Percentiles rank a stretch among this genome's conserved stretches.
phyloP scores from a whole-genome alignment of 306 rosid genomes.

The Pueraria montana region DNA sequence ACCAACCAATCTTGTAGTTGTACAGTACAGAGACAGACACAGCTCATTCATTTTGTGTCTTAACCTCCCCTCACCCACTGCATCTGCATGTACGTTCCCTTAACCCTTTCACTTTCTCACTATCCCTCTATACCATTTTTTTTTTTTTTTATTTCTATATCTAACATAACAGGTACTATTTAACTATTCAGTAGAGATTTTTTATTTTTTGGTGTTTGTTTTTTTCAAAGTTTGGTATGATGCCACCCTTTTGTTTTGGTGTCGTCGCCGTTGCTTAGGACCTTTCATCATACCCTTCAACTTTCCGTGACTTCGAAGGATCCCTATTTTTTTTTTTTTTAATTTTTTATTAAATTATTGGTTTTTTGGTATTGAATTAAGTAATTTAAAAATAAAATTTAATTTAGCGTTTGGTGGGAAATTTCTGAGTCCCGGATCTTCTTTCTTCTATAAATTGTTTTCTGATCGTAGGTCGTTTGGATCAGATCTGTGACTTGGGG shows the following conservation, averaged over 20 bases:
- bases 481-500: constrained; percentile 51
- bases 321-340: constrained; percentile 33
- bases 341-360: constrained; percentile 4
- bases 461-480: constrained; percentile 47
- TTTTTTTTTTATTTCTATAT: no score
- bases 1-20: no score
- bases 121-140: no score
- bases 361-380: neutral
- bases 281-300: constrained; percentile 52
- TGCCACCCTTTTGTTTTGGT: constrained; percentile 42
- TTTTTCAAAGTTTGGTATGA: constrained; percentile 46
- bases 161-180: no score
- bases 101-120: no score
- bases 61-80: no score
- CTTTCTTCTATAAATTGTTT: constrained; percentile 55
- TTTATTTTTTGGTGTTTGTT: neutral
- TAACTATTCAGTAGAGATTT: neutral
- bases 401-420: constrained; percentile 52
- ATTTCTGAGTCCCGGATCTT: constrained; percentile 31
- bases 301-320: constrained; percentile 69
- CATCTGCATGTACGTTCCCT: no score
- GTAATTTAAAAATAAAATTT: neutral
- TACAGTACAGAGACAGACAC: no score
- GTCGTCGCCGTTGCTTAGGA: constrained; percentile 50
- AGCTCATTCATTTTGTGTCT: no score